phyloP scores from a whole-genome alignment of 1,139 yeast genomes.

The Casaregolazyma suthepensis region DNA sequence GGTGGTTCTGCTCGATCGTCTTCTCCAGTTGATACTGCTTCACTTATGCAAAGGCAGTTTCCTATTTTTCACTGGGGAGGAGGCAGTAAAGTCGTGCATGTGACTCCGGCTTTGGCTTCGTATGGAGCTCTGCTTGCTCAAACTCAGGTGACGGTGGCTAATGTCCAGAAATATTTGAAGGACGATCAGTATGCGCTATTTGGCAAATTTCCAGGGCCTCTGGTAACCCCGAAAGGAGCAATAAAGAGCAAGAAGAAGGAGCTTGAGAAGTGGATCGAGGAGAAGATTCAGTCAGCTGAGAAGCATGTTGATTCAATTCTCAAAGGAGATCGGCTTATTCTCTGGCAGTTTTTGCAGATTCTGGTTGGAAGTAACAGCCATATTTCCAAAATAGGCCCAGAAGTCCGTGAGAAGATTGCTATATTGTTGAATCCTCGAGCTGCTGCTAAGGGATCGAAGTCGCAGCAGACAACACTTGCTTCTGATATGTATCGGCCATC shows the following conservation, averaged over 20 bases:
- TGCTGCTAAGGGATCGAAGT: slow-evolving; percentile 14
- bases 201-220: slow-evolving; percentile 57
- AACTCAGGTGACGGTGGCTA: slow-evolving; percentile 28
- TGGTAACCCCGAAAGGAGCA: slow-evolving; percentile 38
- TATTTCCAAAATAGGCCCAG: slow-evolving; percentile 8
- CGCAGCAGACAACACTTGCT: slow-evolving; percentile 22
- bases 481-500: slow-evolving; percentile 21
- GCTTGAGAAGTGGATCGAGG: slow-evolving; percentile 54
- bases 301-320: slow-evolving; percentile 15
- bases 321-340: slow-evolving; percentile 23
- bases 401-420: slow-evolving; percentile 18
- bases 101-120: slow-evolving; percentile 38
- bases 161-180: slow-evolving; percentile 29
- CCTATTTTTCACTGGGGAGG: slow-evolving; percentile 73
- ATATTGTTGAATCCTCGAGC: slow-evolving; percentile 24
- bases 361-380: slow-evolving; percentile 24
- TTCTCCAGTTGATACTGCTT: slow-evolving; percentile 28
- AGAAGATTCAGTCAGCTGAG: slow-evolving; percentile 27
- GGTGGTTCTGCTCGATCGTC: slow-evolving; percentile 6
- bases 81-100: slow-evolving; percentile 38
- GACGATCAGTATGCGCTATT: slow-evolving; percentile 18
- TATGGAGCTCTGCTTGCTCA: slow-evolving; percentile 26
- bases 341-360: slow-evolving; percentile 30
- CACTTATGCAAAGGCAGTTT: slow-evolving; percentile 48
- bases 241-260: slow-evolving; percentile 55